Conservation (phyloP, 306 rosid genomes). For the Sindora glabra region DNA sequence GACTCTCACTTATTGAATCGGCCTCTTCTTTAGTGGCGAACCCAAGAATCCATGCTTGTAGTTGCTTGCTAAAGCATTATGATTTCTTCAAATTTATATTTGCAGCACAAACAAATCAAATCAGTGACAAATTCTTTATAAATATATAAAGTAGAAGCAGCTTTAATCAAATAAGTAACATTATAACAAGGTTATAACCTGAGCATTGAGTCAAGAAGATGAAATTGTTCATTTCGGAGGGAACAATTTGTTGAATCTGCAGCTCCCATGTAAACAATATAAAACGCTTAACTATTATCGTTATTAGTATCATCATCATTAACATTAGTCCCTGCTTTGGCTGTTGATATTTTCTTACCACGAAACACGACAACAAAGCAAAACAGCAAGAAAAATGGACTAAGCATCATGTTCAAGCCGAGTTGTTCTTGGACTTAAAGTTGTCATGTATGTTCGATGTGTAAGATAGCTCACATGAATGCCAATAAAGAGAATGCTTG, state of each 20-base stretch:
- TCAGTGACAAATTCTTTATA: no score
- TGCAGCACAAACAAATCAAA: no score
- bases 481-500: background rate
- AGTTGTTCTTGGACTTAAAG: no score
- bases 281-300: conserved; percentile 37
- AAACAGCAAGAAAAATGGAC: background rate
- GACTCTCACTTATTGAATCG: conserved; percentile 27
- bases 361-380: conserved; percentile 7
- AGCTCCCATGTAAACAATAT: conserved; percentile 87
- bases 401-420: conserved; percentile 22
- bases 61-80: conserved; percentile 45
- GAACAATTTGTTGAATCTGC: conserved; percentile 35
- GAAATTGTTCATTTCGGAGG: conserved; percentile 44
- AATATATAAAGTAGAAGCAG: no score
- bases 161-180: no score
- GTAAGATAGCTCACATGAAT: background rate
- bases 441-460: no score
- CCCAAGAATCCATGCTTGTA: conserved; percentile 85
- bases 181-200: conserved; percentile 21
- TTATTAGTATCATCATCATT: background rate
- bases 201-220: conserved; percentile 36
- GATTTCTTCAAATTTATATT: conserved; percentile 47
- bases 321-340: background rate
- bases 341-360: conserved; percentile 13
- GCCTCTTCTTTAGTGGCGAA: conserved; percentile 78